Base-by-base conservation (phyloP, 2,329 filamentous ascomycete genomes). In the Colletotrichum gloeosporioides region DNA sequence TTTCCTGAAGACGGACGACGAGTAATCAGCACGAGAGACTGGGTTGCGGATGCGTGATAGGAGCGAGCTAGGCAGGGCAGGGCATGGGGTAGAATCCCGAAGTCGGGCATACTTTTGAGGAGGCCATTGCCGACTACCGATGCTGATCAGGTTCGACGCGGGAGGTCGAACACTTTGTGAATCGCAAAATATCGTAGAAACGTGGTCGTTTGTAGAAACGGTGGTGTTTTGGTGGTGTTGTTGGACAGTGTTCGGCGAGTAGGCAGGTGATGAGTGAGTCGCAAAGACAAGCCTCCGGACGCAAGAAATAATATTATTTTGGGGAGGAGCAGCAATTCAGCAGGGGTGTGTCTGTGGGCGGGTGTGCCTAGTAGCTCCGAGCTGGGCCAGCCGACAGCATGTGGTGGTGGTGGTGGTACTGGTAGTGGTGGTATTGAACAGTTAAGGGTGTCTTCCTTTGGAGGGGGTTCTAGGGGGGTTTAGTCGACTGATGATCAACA, bases 61-160 rank as follows among this genome's bases (percentile, higher is more conserved):
- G 76, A 71, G 68, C 72, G 55, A 62, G 78, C 74, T 62, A 71
- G 22, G 70, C 64, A 76, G 64, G 63, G 71, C 74, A 74, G 66
- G 69, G 69, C 71, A 77, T 67, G 65, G 72, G 76, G 69, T 53
- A 44, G 57, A 36, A 66, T 72, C 75, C 66, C 61, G 75, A 62
- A 78, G 77, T 79, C 74, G 77, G 76, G 78, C 82, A 82, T 91
- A 92, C 90, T 88, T 91, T 92, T 83, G 90, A 92, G 82, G 90
- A 92, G 84, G 90, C 90, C 90, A 92, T 92, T 88, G 86, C 86
- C 85, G 82, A 83, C 83, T 80, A 82, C 77, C 75, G 79, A 78
- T 78, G 77, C 78, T 77, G 73, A 76, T 66, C 63, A 78, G 75
- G 75, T 72, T 76, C 74, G 78, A 81, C 81, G 81, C 66, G 79